These are phyloP conservation scores for Talaromyces sp. DNA, from an alignment of 2,329 filamentous ascomycete species.

Conservation along the genomic window DNA sequence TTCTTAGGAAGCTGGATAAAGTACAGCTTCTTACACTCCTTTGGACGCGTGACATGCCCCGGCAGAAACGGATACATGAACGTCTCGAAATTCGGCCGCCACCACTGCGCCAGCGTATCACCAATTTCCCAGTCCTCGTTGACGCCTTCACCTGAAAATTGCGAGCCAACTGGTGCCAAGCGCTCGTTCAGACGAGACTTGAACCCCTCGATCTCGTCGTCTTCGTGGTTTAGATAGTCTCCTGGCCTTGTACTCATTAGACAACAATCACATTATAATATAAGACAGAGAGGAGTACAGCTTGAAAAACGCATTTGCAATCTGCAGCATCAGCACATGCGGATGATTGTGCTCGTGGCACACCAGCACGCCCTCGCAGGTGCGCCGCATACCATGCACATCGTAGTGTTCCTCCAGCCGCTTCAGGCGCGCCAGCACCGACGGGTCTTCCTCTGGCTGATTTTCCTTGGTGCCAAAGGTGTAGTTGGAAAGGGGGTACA, in stretches of 20 bases:
- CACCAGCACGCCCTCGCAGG: slow-evolving; percentile 92
- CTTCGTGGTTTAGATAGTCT: slow-evolving; percentile 80
- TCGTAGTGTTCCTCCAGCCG: slow-evolving; percentile 93
- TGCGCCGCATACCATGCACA: slow-evolving; percentile 90
- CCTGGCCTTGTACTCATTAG: slow-evolving; percentile 55
- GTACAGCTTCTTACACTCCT: slow-evolving; percentile 99
- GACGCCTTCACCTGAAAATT: slow-evolving; percentile 74
- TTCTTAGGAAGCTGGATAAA: slow-evolving; percentile 90
- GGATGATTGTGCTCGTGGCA: slow-evolving; percentile 99
- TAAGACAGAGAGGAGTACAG: slow-evolving; percentile 53
- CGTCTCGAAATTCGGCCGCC: slow-evolving; percentile 97
- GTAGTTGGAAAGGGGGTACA: slow-evolving; percentile 96
- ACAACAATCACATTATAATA: no score
- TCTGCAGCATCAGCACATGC: slow-evolving; percentile 97
- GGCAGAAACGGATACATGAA: slow-evolving; percentile 99
- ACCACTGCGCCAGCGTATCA: slow-evolving; percentile 96
- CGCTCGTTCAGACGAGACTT: slow-evolving; percentile 88
- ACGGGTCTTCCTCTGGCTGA: slow-evolving; percentile 95
- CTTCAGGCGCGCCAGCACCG: slow-evolving; percentile 84
- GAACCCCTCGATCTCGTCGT: slow-evolving; percentile 93
- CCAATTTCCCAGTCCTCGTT: slow-evolving; percentile 92
- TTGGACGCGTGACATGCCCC: slow-evolving; percentile 89
- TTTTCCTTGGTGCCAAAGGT: slow-evolving; percentile 98
- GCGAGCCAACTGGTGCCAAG: slow-evolving; percentile 81
- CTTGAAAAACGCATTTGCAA: slow-evolving; percentile 99